A percentile compares a stretch with the other conserved stretches of the same genome.
These are phyloP conservation scores for Sechiopsis laciniata DNA, from an alignment of 306 rosid species.

Conservation along the genomic window DNA sequence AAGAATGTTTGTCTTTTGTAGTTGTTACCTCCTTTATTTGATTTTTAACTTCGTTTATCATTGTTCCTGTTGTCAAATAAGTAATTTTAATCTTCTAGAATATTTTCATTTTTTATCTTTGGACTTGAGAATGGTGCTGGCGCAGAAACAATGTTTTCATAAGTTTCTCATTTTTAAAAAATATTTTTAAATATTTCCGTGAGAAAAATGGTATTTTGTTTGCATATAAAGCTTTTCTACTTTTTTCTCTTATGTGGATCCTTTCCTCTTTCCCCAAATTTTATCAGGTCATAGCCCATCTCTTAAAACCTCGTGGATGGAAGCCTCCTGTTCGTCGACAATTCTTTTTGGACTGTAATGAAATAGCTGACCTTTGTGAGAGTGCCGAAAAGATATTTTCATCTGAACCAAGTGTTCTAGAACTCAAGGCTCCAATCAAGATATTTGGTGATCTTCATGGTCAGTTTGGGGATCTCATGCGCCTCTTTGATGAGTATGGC, in stretches of 20 bases:
- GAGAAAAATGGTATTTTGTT: not conserved
- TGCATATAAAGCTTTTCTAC: not conserved
- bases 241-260: not conserved
- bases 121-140: not conserved
- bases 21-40: conserved; percentile 4
- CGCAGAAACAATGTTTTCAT: no score
- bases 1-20: conserved; percentile 1
- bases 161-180: no score
- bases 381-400: conserved; percentile 93
- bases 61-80: not conserved
- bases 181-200: no score
- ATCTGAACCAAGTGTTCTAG: conserved; percentile 87
- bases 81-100: not conserved
- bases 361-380: conserved; percentile 96
- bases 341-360: conserved; percentile 93
- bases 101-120: not conserved
- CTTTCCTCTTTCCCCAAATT: not conserved
- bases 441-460: conserved; percentile 99
- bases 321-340: conserved; percentile 99
- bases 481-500: conserved; percentile 97
- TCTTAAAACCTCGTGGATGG: conserved; percentile 99
- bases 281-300: conserved; percentile 82
- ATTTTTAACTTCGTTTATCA: not conserved
- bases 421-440: conserved; percentile 91
- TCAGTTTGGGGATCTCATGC: conserved; percentile 99